These are phyloP conservation scores for Lignosus rhinocerotis DNA, from an alignment of 1,284 basidiomycete genomes.

Conservation along the genomic window DNA sequence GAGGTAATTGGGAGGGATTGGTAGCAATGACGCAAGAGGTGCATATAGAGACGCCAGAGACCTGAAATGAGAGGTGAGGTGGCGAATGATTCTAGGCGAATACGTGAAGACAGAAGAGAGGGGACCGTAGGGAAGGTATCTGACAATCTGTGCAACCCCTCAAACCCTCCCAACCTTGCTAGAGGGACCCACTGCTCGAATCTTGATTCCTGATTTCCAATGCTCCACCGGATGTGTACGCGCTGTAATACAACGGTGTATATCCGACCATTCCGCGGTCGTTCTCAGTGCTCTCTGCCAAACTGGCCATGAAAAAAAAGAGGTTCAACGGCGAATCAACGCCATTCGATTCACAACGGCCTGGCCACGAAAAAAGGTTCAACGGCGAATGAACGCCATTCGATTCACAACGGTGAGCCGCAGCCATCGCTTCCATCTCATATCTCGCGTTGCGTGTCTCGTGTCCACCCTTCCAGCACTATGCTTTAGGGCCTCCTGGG, in stretches of 20 bases:
- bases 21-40: background rate
- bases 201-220: background rate
- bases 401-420: conserved; percentile 2
- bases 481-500: background rate
- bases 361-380: background rate
- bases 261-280: conserved; percentile 22
- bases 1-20: background rate
- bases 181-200: background rate
- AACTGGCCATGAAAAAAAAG: background rate
- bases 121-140: background rate
- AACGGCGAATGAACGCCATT: background rate
- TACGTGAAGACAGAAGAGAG: background rate
- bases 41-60: background rate
- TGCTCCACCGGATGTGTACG: background rate
- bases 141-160: background rate
- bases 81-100: background rate
- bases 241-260: conserved; percentile 21
- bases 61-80: background rate
- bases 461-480: background rate
- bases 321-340: background rate
- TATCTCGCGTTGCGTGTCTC: too few relatives aligned
- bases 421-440: background rate
- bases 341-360: background rate
- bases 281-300: conserved; percentile 16
- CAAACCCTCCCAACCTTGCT: too few relatives aligned